Conservation (phyloP, 768 basidiomycete species). For the Lyophyllum shimeji region DNA sequence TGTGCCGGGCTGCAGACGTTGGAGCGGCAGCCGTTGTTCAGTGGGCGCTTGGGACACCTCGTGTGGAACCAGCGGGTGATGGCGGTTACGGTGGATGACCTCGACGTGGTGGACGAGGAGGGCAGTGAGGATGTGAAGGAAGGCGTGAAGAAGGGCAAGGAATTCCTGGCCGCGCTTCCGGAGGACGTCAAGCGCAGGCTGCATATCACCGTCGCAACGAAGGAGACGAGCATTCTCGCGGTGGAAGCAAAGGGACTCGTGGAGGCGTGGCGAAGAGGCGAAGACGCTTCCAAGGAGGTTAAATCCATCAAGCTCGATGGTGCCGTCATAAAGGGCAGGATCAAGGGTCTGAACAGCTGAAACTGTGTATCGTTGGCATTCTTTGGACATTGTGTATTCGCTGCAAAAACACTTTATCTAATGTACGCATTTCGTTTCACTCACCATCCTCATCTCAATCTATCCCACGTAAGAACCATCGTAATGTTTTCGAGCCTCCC, state of each 20-base stretch:
- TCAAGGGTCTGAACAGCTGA: slow-evolving; percentile 18
- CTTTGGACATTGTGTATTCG: not conserved
- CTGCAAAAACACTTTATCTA: not conserved
- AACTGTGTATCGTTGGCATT: not conserved
- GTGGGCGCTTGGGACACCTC: slow-evolving; percentile 57
- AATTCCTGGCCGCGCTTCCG: slow-evolving; percentile 49
- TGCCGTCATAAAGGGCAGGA: slow-evolving; percentile 16
- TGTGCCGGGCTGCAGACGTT: slow-evolving; percentile 45
- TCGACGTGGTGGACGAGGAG: slow-evolving; percentile 35
- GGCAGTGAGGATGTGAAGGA: slow-evolving; percentile 23
- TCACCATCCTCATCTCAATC: not conserved
- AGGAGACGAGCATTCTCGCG: slow-evolving; percentile 44
- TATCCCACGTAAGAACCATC: not conserved
- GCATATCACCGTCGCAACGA: slow-evolving; percentile 90
- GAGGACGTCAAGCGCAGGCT: slow-evolving; percentile 48
- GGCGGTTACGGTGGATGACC: slow-evolving; percentile 69
- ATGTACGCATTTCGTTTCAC: not conserved
- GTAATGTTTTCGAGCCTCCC: not conserved
- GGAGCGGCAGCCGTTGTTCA: slow-evolving; percentile 51
- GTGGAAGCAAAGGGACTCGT: slow-evolving; percentile 75
- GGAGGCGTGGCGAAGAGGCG: slow-evolving; percentile 45
- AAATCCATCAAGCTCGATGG: slow-evolving; percentile 14
- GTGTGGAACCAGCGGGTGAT: slow-evolving; percentile 81
- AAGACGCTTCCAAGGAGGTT: slow-evolving; percentile 14
- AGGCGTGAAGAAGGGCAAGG: slow-evolving; percentile 26